phyloP scores from a whole-genome alignment of 2,329 filamentous ascomycete species.

The Trichoderma sp. region DNA sequence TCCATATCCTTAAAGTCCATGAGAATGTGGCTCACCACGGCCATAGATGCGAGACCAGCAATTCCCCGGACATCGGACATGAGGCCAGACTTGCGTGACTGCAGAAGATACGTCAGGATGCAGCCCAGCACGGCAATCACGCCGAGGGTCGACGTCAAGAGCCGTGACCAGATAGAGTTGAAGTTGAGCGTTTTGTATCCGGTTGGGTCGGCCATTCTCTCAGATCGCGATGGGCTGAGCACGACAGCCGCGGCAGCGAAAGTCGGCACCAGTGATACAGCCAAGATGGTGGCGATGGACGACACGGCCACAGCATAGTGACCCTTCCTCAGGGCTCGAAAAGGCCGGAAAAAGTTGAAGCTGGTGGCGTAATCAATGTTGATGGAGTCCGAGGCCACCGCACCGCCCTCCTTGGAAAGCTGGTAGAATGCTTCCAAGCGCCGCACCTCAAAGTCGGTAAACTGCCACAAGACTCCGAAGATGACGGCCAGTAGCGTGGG shows the following conservation, averaged over 20 bases:
- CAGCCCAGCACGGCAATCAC: conserved; percentile 57
- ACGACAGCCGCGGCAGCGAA: conserved; percentile 61
- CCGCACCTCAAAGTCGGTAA: conserved; percentile 63
- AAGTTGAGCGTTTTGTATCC: conserved; percentile 54
- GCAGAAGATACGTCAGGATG: conserved; percentile 58
- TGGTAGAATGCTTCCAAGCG: conserved; percentile 66
- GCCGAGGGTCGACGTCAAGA: conserved; percentile 54
- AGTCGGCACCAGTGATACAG: conserved; percentile 66
- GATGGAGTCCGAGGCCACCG: conserved; percentile 61
- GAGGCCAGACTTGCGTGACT: conserved; percentile 61
- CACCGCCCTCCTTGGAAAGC: conserved; percentile 57
- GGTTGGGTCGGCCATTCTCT: conserved; percentile 41
- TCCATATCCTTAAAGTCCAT: conserved; percentile 73
- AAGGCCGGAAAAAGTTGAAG: conserved; percentile 62
- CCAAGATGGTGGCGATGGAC: conserved; percentile 61
- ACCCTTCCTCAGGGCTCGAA: conserved; percentile 57
- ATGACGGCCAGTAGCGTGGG: conserved; percentile 60
- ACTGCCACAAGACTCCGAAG: conserved; percentile 64
- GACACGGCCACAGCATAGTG: conserved; percentile 69
- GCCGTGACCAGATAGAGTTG: conserved; percentile 56
- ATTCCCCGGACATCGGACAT: conserved; percentile 68
- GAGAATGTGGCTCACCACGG: conserved; percentile 68
- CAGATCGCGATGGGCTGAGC: conserved; percentile 50
- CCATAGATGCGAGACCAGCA: conserved; percentile 71
- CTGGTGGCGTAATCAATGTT: conserved; percentile 73